Conservation (phyloP, 1,284 basidiomycete species). For the Pyrrhoderma lamaoense region DNA sequence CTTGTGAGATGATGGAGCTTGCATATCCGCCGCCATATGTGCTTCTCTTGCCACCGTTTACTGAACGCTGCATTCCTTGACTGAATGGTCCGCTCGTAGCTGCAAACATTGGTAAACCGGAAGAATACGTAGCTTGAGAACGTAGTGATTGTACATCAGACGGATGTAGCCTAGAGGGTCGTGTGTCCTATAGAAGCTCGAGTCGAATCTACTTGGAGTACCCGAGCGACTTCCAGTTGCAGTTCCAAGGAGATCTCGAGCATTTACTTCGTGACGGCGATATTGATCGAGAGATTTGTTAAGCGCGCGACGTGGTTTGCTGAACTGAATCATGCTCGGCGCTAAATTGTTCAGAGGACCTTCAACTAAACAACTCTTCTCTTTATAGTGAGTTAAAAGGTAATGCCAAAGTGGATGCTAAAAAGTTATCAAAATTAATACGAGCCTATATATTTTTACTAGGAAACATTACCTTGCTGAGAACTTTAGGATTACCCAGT, state of each 20-base stretch:
- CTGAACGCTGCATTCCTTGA: conserved; percentile 49
- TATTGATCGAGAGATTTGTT: conserved; percentile 86
- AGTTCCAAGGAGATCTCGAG: conserved; percentile 37
- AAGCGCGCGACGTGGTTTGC: conserved; percentile 83
- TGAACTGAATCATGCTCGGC: conserved; percentile 98
- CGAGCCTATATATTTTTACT: no score
- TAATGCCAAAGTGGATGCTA: conserved; percentile 99
- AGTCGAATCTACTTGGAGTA: conserved; percentile 86
- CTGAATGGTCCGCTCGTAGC: conserved; percentile 59
- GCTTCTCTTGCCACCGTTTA: conserved; percentile 61
- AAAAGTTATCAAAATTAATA: conserved; percentile 15
- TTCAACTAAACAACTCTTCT: conserved; percentile 90
- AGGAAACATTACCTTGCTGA: conserved; percentile 88
- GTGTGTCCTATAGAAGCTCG: conserved; percentile 92
- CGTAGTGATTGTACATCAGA: conserved; percentile 91
- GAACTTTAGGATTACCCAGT: conserved; percentile 95
- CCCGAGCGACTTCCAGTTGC: conserved; percentile 55
- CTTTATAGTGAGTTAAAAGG: conserved; percentile 97
- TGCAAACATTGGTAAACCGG: conserved; percentile 80
- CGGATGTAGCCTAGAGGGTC: conserved; percentile 90
- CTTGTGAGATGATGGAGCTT: conserved; percentile 86
- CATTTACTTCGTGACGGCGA: conserved; percentile 82
- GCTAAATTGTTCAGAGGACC: conserved; percentile 95
- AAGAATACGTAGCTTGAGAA: conserved; percentile 90
- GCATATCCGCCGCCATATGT: conserved; percentile 80